These are phyloP conservation scores for Dothistroma pini DNA, from an alignment of 2,329 filamentous ascomycete species.

Conservation along the genomic window DNA sequence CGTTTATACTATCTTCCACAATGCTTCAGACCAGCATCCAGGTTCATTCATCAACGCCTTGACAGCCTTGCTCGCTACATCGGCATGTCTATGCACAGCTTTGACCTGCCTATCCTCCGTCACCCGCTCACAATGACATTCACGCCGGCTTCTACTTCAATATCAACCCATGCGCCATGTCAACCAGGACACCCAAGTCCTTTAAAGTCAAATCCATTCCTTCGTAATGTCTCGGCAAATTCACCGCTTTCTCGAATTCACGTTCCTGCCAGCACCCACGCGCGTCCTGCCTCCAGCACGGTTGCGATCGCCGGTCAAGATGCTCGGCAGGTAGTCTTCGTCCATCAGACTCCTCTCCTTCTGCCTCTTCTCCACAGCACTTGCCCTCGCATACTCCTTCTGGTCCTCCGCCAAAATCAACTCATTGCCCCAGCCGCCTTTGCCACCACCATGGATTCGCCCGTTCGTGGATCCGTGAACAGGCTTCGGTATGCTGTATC, in stretches of 20 bases:
- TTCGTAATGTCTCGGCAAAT: background rate
- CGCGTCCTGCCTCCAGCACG: slow-evolving; percentile 64
- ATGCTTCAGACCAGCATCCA: background rate
- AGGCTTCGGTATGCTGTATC: slow-evolving; percentile 90
- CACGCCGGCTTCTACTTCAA: background rate
- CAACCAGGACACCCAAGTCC: background rate
- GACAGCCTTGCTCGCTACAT: too few relatives aligned
- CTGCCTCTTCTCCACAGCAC: slow-evolving; percentile 58
- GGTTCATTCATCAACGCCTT: too few relatives aligned
- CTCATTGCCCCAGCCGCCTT: slow-evolving; percentile 79
- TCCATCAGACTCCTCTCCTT: slow-evolving; percentile 87
- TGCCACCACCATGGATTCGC: slow-evolving; percentile 62
- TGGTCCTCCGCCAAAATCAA: slow-evolving; percentile 91
- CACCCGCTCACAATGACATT: too few relatives aligned
- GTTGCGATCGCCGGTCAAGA: slow-evolving; percentile 74
- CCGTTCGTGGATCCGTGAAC: slow-evolving; percentile 76
- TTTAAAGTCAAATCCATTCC: background rate
- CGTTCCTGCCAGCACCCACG: slow-evolving; percentile 79
- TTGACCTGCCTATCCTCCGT: too few relatives aligned
- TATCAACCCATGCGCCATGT: background rate
- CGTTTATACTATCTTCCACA: background rate
- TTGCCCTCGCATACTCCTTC: slow-evolving; percentile 75
- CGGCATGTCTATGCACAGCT: too few relatives aligned
- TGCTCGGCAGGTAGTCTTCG: slow-evolving; percentile 81
- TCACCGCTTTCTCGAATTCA: slow-evolving; percentile 71